Evolutionary conservation across 2,329 filamentous ascomycete genomes (phyloP), one percentile per base, ranked within the genome.

Genomic region (Alternaria triticimaculans): DNA sequence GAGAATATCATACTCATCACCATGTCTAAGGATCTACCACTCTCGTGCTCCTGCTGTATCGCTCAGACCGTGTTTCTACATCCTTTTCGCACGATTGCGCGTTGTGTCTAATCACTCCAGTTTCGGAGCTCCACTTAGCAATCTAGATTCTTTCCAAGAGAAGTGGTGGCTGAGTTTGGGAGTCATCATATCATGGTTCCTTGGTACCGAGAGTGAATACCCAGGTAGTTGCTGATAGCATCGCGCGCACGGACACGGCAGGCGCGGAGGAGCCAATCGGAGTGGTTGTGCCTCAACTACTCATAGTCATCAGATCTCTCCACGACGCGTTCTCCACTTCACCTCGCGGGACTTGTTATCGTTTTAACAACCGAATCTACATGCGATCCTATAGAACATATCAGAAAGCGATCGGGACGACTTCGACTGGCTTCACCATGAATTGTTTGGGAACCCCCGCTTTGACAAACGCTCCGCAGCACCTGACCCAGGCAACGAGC

Each of bases 221-320:
- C 33, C 33, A 37, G 33, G 33, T 37, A 37, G 33, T 37, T 37
- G 33, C 33, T 37, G 33, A 37, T 37, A 37, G 33, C 33, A 37
- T n/a, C 4, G 33, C 33, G 33, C 15, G 33, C 33, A 37, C 60
- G 25, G 30, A 59, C 61, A 26, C 54, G 44, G 46, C 45, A 28
- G 46, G 44, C 15, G 23, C 30, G 14, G 37, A 43, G 51, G 23
- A 51, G 55, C 65, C 60, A 64, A 68, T 68, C 66, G 55, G 49
- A 33, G 44, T 20, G 33, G 26, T 23, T 28, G 15, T 25, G 51
- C 49, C 53, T 3, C 60, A 48, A 64, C 49, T 12, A 41, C 49
- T 28, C 3, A 41, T 30, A 30, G 25, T 15, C 64, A 23, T n/a
- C 46, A 43, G 21, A 21, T 55, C n/a, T 55, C 51, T 37, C 33